Percentiles rank a stretch among this genome's conserved stretches.
Evolutionary conservation across 176 grass and related monocot species (phyloP).

Genomic region (Carex cristatella): DNA sequence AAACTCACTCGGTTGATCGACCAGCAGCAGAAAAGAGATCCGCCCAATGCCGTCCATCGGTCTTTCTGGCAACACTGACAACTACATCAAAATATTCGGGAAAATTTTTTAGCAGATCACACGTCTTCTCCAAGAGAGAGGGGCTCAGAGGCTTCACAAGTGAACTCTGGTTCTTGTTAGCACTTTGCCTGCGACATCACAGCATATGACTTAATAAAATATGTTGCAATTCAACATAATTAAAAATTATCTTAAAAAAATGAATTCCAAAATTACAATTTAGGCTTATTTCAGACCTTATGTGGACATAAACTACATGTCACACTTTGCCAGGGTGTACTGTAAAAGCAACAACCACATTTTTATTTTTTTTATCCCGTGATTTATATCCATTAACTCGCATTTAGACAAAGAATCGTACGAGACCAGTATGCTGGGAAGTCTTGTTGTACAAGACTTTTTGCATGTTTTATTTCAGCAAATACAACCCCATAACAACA

Average conservation of each 20-base stretch:
- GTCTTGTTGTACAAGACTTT: neutral
- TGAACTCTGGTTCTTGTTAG: slow-evolving; percentile 57
- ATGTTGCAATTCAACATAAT: neutral
- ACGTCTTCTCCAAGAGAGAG: slow-evolving; percentile 91
- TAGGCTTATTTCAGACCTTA: neutral
- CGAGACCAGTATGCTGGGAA: neutral
- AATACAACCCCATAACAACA: neutral
- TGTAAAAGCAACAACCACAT: neutral
- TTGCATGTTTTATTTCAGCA: neutral
- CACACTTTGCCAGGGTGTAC: neutral
- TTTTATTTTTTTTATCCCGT: neutral
- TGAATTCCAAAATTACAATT: neutral
- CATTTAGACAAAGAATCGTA: neutral
- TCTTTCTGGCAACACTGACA: slow-evolving; percentile 99
- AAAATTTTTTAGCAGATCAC: slow-evolving; percentile 76
- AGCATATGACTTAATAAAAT: neutral
- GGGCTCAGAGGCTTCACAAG: slow-evolving; percentile 36
- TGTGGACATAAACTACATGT: neutral
- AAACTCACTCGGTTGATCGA: slow-evolving; percentile 85
- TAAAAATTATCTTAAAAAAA: neutral
- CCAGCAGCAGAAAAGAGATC: slow-evolving; percentile 94
- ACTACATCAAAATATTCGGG: slow-evolving; percentile 97
- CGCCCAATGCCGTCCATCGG: slow-evolving; percentile 96
- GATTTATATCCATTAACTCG: neutral
- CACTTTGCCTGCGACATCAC: slow-evolving; percentile 61